These are phyloP conservation scores for Chaetomium cochliodes DNA, from an alignment of 495 filamentous ascomycete genomes.

Conservation along the genomic window DNA sequence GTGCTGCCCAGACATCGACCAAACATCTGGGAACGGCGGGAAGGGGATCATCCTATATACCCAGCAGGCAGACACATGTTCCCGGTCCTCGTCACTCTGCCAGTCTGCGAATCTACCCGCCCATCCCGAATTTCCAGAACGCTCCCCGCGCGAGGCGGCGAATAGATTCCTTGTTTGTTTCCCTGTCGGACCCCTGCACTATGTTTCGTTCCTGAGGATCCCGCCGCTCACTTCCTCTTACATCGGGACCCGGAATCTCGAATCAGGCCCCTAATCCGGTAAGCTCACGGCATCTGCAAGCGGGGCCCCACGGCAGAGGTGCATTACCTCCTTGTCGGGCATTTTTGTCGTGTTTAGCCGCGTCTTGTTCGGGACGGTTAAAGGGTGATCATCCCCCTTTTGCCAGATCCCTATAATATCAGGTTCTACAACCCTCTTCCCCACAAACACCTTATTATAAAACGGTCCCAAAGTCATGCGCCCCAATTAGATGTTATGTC, in stretches of 20 bases:
- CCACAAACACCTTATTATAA: background rate
- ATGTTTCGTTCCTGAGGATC: constrained; percentile 10
- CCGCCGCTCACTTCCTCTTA: background rate
- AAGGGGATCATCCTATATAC: background rate
- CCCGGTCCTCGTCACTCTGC: no score
- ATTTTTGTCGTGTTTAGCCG: constrained; percentile 25
- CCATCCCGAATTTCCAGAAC: background rate
- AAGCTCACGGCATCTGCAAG: background rate
- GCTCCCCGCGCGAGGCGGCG: no score
- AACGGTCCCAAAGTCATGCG: constrained; percentile 8
- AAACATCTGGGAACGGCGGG: background rate
- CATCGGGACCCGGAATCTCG: background rate
- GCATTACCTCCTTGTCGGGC: constrained; percentile 13
- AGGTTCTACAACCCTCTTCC: background rate
- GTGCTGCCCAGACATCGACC: background rate
- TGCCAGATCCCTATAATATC: constrained; percentile 22
- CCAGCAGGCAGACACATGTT: background rate
- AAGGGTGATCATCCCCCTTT: constrained; percentile 18
- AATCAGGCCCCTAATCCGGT: background rate
- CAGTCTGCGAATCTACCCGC: no score
- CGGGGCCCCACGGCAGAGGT: constrained; percentile 18
- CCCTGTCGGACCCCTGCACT: background rate
- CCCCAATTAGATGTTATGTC: constrained; percentile 17
- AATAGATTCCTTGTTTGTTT: background rate
- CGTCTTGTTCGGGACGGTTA: constrained; percentile 18